Evolutionary conservation across 2,329 filamentous ascomycete species (phyloP).

Genomic region (Penicillium sp.): DNA sequence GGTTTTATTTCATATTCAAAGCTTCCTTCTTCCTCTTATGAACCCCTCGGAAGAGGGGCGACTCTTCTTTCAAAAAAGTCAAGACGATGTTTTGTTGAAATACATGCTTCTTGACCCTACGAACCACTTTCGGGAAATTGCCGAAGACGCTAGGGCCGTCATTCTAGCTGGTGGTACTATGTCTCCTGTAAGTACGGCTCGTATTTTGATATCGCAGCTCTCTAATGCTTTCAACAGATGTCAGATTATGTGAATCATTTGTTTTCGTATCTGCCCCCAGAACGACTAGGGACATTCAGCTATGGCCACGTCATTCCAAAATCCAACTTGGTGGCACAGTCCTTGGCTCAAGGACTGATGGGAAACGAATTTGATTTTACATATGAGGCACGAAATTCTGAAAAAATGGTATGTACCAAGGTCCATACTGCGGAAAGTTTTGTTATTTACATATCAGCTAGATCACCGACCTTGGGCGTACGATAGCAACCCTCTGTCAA

Average conservation of each 20-base stretch:
- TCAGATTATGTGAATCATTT: slow-evolving; percentile 84
- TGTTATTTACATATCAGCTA: slow-evolving; percentile 22
- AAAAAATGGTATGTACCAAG: slow-evolving; percentile 53
- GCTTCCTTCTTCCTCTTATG: slow-evolving; percentile 76
- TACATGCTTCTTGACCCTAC: slow-evolving; percentile 91
- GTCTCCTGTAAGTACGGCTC: slow-evolving; percentile 64
- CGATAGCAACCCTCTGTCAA: slow-evolving; percentile 69
- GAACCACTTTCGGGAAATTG: slow-evolving; percentile 84
- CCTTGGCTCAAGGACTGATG: slow-evolving; percentile 55
- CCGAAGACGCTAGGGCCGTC: slow-evolving; percentile 79
- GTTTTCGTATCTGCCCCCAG: slow-evolving; percentile 68
- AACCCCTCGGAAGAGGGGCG: slow-evolving; percentile 72
- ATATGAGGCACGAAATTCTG: slow-evolving; percentile 72
- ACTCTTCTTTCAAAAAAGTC: slow-evolving; percentile 56
- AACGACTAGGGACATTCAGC: slow-evolving; percentile 74
- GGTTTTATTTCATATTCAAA: slow-evolving; percentile 62
- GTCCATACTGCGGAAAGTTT: not conserved
- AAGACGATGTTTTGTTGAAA: slow-evolving; percentile 61
- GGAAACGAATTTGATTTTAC: slow-evolving; percentile 76
- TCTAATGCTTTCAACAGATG: slow-evolving; percentile 54
- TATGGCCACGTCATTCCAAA: slow-evolving; percentile 92
- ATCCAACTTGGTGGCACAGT: slow-evolving; percentile 76
- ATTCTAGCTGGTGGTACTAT: slow-evolving; percentile 94
- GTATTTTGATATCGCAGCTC: not conserved
- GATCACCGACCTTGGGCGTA: slow-evolving; percentile 70